Percentiles rank a stretch among this genome's conserved stretches.
Conservation (phyloP, 2,329 filamentous ascomycete species). For the Blastomyces silverae region DNA sequence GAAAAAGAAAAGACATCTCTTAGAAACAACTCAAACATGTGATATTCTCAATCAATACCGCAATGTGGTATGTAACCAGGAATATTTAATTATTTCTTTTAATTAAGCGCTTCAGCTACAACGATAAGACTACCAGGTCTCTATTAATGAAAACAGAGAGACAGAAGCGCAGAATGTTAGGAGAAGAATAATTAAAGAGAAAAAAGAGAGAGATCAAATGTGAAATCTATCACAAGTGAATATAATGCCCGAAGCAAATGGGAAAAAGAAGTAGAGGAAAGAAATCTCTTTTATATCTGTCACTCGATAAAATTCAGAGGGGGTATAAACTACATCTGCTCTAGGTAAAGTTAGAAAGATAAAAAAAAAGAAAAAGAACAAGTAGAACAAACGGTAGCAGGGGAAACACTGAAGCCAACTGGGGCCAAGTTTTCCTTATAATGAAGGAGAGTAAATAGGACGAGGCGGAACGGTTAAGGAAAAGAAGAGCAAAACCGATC, state of each 20-base stretch:
- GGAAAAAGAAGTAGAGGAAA: not conserved
- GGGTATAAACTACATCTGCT: conserved; percentile 14
- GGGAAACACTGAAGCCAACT: not conserved
- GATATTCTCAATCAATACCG: too few species aligned
- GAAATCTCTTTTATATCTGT: not conserved
- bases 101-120: too few species aligned
- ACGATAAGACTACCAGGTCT: too few species aligned
- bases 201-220: too few species aligned
- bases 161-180: too few species aligned
- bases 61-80: too few species aligned
- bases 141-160: too few species aligned
- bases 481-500: not conserved
- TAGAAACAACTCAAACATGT: too few species aligned
- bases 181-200: too few species aligned
- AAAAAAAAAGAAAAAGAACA: not conserved
- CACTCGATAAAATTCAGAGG: conserved; percentile 1
- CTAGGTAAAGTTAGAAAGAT: not conserved
- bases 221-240: not conserved
- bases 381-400: not conserved
- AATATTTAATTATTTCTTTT: too few species aligned
- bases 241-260: not conserved
- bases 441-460: conserved; percentile 1
- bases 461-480: not conserved
- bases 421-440: not conserved
- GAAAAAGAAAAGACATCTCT: too few species aligned